A percentile compares a stretch with the other conserved stretches of the same genome.
Conservation (phyloP, 768 basidiomycete species). For the Pisolithus microcarpus region DNA sequence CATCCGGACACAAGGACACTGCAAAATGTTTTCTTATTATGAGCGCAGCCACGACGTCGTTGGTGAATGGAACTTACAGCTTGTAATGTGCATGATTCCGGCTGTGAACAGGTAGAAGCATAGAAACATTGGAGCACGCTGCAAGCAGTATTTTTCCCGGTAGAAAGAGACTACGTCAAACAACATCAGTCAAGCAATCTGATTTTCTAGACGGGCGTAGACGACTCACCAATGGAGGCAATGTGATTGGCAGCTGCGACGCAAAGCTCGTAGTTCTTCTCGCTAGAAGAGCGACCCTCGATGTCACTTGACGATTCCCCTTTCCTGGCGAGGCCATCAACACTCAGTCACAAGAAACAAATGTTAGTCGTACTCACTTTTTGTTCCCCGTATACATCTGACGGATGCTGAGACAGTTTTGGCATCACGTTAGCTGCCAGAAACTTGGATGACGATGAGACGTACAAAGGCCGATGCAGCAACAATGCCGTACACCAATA, state of each 20-base stretch:
- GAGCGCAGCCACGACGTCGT: background rate
- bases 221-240: conserved; percentile 51
- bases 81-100: conserved; percentile 71
- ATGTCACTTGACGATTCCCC: conserved; percentile 41
- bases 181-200: background rate
- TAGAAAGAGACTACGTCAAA: conserved; percentile 44
- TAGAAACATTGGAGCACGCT: conserved; percentile 59
- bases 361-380: conserved; percentile 23
- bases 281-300: conserved; percentile 46
- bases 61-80: conserved; percentile 38
- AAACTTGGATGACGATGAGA: conserved; percentile 6
- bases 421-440: conserved; percentile 1
- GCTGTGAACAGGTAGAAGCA: conserved; percentile 79
- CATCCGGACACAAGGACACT: conserved; percentile 60
- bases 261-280: conserved; percentile 67
- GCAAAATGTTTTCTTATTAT: conserved; percentile 2
- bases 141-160: conserved; percentile 54
- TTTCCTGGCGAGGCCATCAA: conserved; percentile 6
- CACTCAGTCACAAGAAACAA: background rate
- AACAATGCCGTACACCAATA: conserved; percentile 77
- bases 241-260: conserved; percentile 75
- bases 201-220: background rate
- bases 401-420: conserved; percentile 16
- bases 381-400: conserved; percentile 27
- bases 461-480: conserved; percentile 75